Evolutionary conservation across 495 filamentous ascomycete species (phyloP).

Genomic region (Ascobolus immersus): DNA sequence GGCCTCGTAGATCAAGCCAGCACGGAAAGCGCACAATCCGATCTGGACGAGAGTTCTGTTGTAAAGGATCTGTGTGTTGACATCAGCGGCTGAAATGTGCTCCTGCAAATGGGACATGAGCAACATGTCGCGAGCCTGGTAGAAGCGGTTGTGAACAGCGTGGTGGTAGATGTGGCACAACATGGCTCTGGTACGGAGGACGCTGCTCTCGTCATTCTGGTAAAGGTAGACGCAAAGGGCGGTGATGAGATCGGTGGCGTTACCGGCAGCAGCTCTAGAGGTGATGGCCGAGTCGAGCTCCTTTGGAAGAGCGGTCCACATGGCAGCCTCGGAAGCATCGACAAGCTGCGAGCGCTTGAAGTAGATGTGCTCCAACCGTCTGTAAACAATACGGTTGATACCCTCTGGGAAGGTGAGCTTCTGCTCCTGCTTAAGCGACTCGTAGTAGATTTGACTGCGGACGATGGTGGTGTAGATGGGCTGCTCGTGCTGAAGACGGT

Average conservation of each 20-base stretch:
- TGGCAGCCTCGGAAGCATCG: slow-evolving; percentile 69
- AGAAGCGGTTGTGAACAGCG: slow-evolving; percentile 89
- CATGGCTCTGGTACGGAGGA: slow-evolving; percentile 89
- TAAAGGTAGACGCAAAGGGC: slow-evolving; percentile 87
- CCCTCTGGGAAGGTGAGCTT: slow-evolving; percentile 40
- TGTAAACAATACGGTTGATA: slow-evolving; percentile 76
- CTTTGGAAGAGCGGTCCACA: slow-evolving; percentile 59
- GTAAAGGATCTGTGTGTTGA: slow-evolving; percentile 93
- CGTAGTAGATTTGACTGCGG: slow-evolving; percentile 62
- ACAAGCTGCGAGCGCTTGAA: slow-evolving; percentile 96
- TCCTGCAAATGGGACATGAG: slow-evolving; percentile 99
- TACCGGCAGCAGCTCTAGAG: slow-evolving; percentile 30
- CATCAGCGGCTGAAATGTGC: slow-evolving; percentile 79
- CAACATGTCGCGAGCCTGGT: slow-evolving; percentile 92
- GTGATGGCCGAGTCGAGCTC: slow-evolving; percentile 56
- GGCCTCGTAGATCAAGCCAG: slow-evolving; percentile 86
- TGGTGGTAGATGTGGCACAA: slow-evolving; percentile 96
- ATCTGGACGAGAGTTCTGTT: slow-evolving; percentile 96
- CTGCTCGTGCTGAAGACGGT: slow-evolving; percentile 71
- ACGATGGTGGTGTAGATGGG: slow-evolving; percentile 81
- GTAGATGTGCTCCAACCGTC: slow-evolving; percentile 87
- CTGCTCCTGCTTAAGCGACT: slow-evolving; percentile 20
- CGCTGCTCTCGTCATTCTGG: slow-evolving; percentile 72
- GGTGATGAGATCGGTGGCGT: slow-evolving; percentile 47
- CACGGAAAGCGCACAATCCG: slow-evolving; percentile 91